phyloP scores from a whole-genome alignment of 2,329 filamentous ascomycete genomes.

The Incumbomyces delicatus region DNA sequence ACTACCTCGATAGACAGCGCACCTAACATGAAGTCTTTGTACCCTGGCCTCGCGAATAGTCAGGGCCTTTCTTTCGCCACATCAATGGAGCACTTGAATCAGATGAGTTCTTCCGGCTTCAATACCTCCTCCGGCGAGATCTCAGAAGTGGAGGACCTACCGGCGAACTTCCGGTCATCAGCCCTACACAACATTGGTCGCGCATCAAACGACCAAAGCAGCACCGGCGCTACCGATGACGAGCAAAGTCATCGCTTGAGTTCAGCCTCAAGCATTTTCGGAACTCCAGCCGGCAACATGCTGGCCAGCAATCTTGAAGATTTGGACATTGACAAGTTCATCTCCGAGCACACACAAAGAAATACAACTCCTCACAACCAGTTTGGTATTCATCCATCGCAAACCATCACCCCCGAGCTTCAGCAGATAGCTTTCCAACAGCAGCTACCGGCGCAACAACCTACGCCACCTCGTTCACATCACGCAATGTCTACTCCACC shows the following conservation, averaged over 20 bases:
- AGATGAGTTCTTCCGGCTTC: slow-evolving; percentile 27
- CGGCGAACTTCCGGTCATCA: slow-evolving; percentile 24
- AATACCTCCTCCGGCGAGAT: slow-evolving; percentile 41
- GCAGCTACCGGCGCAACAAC: neutral
- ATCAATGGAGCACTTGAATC: slow-evolving; percentile 32
- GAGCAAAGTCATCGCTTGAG: slow-evolving; percentile 33
- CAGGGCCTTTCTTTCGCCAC: slow-evolving; percentile 38
- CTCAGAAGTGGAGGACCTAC: slow-evolving; percentile 39
- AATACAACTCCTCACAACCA: slow-evolving; percentile 10
- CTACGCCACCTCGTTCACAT: neutral
- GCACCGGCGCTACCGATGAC: slow-evolving; percentile 30
- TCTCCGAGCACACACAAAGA: slow-evolving; percentile 15
- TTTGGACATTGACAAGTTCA: slow-evolving; percentile 31
- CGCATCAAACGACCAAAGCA: slow-evolving; percentile 24
- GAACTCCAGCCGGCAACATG: slow-evolving; percentile 32
- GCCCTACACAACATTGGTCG: slow-evolving; percentile 25
- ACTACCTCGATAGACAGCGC: slow-evolving; percentile 6
- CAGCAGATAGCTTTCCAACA: neutral
- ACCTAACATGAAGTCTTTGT: slow-evolving; percentile 10
- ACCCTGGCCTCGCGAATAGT: slow-evolving; percentile 29
- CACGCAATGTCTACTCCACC: slow-evolving; percentile 4
- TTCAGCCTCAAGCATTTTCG: slow-evolving; percentile 34
- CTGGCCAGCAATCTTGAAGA: slow-evolving; percentile 32
- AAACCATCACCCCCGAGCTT: slow-evolving; percentile 1
- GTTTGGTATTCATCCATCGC: neutral